A percentile compares a stretch with the other conserved stretches of the same genome.
These are phyloP conservation scores for Corynespora cassiicola DNA, from an alignment of 2,329 filamentous ascomycete species.

Conservation along the genomic window DNA sequence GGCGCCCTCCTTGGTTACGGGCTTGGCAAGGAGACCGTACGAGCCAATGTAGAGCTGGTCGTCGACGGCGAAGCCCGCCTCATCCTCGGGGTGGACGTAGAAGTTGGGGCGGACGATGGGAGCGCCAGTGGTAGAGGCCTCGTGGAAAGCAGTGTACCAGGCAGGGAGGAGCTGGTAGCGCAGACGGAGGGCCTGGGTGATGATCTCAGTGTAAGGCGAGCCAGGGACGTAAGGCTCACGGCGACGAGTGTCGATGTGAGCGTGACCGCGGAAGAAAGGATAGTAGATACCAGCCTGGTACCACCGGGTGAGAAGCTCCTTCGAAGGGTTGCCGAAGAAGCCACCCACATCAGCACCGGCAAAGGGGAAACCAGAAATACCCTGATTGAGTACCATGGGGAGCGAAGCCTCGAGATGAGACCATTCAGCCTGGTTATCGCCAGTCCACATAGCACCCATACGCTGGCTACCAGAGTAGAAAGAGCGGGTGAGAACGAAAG, in stretches of 20 bases:
- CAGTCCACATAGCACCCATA: conserved; percentile 96
- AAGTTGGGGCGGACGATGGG: conserved; percentile 93
- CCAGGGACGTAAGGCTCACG: conserved; percentile 90
- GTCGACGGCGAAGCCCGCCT: conserved; percentile 85
- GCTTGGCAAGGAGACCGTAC: conserved; percentile 91
- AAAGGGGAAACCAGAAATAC: conserved; percentile 92
- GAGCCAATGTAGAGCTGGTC: conserved; percentile 91
- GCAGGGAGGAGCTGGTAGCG: conserved; percentile 88
- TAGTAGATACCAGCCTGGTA: conserved; percentile 97
- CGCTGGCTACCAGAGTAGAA: conserved; percentile 93
- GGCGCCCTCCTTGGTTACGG: conserved; percentile 79
- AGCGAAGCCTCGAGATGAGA: conserved; percentile 86
- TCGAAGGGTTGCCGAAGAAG: conserved; percentile 96
- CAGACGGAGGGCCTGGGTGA: conserved; percentile 84
- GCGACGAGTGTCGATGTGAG: conserved; percentile 93
- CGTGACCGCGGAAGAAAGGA: conserved; percentile 96
- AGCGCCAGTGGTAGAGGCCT: conserved; percentile 80
- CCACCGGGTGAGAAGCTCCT: conserved; percentile 91
- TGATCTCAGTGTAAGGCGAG: conserved; percentile 84
- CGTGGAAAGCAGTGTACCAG: conserved; percentile 97
- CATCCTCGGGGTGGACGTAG: conserved; percentile 87
- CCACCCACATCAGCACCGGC: conserved; percentile 94
- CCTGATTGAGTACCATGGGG: conserved; percentile 92
- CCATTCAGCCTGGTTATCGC: conserved; percentile 95
- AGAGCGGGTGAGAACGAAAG: conserved; percentile 90